A percentile compares a stretch with the other conserved stretches of the same genome.
Conservation (phyloP, 2,329 filamentous ascomycete species). For the Aspergillus pseudoglaucus region DNA sequence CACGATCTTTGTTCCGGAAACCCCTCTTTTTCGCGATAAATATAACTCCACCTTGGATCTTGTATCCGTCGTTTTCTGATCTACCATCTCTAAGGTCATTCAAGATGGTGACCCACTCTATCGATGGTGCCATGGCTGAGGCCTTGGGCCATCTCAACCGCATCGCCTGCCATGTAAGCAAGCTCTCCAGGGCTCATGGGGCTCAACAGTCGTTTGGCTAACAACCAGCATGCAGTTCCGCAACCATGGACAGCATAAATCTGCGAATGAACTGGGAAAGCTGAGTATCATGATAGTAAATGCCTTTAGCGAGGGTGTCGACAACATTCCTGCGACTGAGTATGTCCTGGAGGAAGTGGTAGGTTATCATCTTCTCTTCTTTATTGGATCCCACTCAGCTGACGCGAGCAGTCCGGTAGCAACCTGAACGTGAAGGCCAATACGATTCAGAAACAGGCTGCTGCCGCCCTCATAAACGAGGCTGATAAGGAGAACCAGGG, state of each 20-base stretch:
- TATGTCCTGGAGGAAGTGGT: slow-evolving; percentile 14
- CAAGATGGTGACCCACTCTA: slow-evolving; percentile 12
- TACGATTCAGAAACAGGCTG: slow-evolving; percentile 9
- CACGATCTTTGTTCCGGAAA: neutral
- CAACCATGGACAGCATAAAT: slow-evolving; percentile 19
- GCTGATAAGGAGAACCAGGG: slow-evolving; percentile 8
- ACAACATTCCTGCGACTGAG: slow-evolving; percentile 14
- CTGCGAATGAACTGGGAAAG: slow-evolving; percentile 31
- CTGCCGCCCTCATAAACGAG: slow-evolving; percentile 8
- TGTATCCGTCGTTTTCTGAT: neutral
- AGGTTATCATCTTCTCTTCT: slow-evolving; percentile 1
- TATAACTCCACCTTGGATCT: neutral
- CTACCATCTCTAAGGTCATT: neutral
- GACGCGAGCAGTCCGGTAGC: slow-evolving; percentile 2
- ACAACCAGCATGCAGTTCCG: slow-evolving; percentile 20
- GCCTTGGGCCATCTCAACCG: slow-evolving; percentile 20
- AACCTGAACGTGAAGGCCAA: slow-evolving; percentile 1
- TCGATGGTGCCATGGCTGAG: slow-evolving; percentile 26
- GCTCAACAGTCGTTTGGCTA: neutral
- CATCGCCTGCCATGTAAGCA: slow-evolving; percentile 22
- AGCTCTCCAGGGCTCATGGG: neutral
- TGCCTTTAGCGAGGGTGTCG: slow-evolving; percentile 25
- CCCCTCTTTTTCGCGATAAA: neutral
- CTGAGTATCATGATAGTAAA: slow-evolving; percentile 26
- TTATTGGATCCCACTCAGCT: neutral